Evolutionary conservation across 306 rosid species (phyloP), one percentile per base, ranked within the genome.

Genomic region (Trifolium subterraneum): DNA sequence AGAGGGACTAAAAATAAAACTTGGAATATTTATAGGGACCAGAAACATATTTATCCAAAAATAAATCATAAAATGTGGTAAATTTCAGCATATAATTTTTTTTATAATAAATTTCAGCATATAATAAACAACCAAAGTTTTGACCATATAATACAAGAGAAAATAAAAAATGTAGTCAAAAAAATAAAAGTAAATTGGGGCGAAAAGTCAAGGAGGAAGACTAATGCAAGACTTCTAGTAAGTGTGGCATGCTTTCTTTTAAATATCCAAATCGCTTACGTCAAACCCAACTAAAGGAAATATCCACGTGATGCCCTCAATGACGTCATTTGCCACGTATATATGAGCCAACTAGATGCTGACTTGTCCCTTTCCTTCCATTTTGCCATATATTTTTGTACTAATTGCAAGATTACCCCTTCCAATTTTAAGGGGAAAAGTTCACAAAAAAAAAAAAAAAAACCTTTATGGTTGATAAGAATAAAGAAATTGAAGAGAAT

Each of bases 201-300:
- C 38, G 83, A 74, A 70, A 64, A 59, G 76, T 63, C 68, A 63
- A 35, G 68, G 10, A 63, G 9, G 68, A 63, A 35, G 68, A 63
- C 68, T 63, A 3, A 47, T 31, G 47, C 15, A 63, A 36, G 68
- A 63, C 68, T 63, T 36, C n/a, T 63, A 63, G 48, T 3, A 36
- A 10, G 0, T 16, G 29, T 63, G 68, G 65, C 27, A 36, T 63
- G 5, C 3, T 59, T 59, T 6, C 51, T 59, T 59, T 6, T 44
- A 41, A 14, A 20, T 10, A 31, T 38, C 59, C 44, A 74, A 39
- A 52, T 11, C 3, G 67, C 36, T 76, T 71, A 79, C 77, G 87
- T 76, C 87, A 79, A 29, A 79, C 42, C 36, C 7, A 12, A 8
- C 4, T 3, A 1, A 6, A 4, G 10, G 9, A 83, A 58, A 27